Evolutionary conservation across 257 asterid species (phyloP).

Genomic region (Jaltomata sinuosa): DNA sequence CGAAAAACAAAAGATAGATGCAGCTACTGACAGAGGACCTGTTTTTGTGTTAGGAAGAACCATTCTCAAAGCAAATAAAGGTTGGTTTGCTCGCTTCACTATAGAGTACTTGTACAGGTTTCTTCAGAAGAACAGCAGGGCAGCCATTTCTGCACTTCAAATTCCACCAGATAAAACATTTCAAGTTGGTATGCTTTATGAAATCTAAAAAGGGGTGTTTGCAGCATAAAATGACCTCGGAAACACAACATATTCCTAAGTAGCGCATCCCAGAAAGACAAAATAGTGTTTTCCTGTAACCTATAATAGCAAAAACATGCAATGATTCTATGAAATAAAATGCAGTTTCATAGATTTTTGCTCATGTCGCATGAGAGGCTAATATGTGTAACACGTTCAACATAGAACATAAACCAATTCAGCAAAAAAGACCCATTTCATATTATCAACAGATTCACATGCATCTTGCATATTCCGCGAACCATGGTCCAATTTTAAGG

Average conservation of each 20-base stretch:
- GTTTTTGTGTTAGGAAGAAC: constrained; percentile 43
- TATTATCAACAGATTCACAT: background rate
- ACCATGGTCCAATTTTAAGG: background rate
- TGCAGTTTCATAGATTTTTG: background rate
- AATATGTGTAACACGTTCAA: background rate
- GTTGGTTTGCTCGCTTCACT: constrained; percentile 26
- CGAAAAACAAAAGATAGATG: constrained; percentile 23
- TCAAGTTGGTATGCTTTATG: constrained; percentile 60
- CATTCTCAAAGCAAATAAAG: constrained; percentile 30
- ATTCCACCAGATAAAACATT: constrained; percentile 42
- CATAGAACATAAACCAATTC: background rate
- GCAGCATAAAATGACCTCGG: background rate
- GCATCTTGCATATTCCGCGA: background rate
- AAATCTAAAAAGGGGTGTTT: constrained; percentile 16
- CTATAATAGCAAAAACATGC: background rate
- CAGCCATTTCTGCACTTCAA: constrained; percentile 29
- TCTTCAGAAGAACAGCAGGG: constrained; percentile 53
- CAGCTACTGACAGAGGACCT: constrained; percentile 21
- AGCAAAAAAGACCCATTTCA: background rate
- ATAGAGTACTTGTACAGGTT: constrained; percentile 51
- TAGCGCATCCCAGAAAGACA: background rate
- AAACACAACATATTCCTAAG: background rate
- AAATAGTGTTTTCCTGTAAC: background rate
- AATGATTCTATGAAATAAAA: background rate
- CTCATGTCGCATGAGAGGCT: background rate